Conservation (phyloP, 2,329 filamentous ascomycete genomes). For the Monosporascus ibericus region DNA sequence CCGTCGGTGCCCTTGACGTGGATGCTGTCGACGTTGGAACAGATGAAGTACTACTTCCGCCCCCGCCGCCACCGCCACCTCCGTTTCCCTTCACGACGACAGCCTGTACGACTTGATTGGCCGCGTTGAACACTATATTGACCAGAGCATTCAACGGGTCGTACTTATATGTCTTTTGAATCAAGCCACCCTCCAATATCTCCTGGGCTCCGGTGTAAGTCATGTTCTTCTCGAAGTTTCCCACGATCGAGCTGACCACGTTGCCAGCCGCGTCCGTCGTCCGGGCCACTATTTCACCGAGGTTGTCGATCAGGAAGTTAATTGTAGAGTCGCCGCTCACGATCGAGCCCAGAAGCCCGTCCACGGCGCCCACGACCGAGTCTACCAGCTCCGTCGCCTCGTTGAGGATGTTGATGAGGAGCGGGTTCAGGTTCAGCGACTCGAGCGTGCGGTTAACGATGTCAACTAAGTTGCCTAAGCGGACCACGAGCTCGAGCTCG, state of each 20-base stretch:
- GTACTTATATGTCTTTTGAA: constrained; percentile 44
- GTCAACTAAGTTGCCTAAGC: constrained; percentile 52
- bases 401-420: constrained; percentile 51
- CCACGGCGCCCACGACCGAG: constrained; percentile 49
- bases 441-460: constrained; percentile 57
- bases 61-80: constrained; percentile 6
- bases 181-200: constrained; percentile 24
- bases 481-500: constrained; percentile 52
- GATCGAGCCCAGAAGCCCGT: constrained; percentile 52
- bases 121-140: constrained; percentile 43
- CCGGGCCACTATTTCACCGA: constrained; percentile 58
- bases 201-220: constrained; percentile 37
- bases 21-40: constrained; percentile 5
- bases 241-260: constrained; percentile 46
- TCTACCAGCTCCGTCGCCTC: constrained; percentile 46
- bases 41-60: constrained; percentile 10
- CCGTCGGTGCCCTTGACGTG: constrained; percentile 2
- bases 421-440: constrained; percentile 54
- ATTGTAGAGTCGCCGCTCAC: constrained; percentile 48
- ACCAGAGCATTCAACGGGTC: constrained; percentile 39
- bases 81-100: constrained; percentile 18
- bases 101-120: constrained; percentile 44
- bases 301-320: constrained; percentile 53
- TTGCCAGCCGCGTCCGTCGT: constrained; percentile 40
- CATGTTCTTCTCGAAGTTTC: constrained; percentile 54